A percentile compares a stretch with the other conserved stretches of the same genome.
phyloP scores from a whole-genome alignment of 1,284 basidiomycete genomes.

The Leccinum griseonigrum region DNA sequence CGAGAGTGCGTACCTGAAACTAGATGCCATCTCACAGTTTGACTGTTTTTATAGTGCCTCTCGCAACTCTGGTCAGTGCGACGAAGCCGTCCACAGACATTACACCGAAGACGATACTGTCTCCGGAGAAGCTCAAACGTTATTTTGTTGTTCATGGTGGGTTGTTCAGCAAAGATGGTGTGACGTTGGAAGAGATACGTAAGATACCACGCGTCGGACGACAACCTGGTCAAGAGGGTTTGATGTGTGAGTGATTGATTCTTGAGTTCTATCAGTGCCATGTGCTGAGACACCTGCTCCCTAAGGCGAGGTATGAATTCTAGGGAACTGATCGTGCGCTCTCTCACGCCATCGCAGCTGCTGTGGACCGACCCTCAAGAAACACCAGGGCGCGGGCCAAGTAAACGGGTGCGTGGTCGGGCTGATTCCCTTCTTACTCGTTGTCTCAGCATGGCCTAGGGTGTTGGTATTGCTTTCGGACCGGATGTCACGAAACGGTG shows the following conservation, averaged over 20 bases:
- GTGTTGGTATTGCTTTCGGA: slow-evolving; percentile 94
- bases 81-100: slow-evolving; percentile 57
- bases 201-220: slow-evolving; percentile 85
- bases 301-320: slow-evolving; percentile 52
- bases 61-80: slow-evolving; percentile 83
- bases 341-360: slow-evolving; percentile 38
- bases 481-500: slow-evolving; percentile 88
- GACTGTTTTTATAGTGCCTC: slow-evolving; percentile 61
- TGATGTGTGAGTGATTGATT: slow-evolving; percentile 74
- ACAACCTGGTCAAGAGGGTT: slow-evolving; percentile 92
- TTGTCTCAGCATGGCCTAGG: slow-evolving; percentile 44
- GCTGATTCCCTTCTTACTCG: slow-evolving; percentile 1
- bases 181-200: slow-evolving; percentile 89
- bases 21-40: slow-evolving; percentile 1
- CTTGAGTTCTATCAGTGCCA: not conserved
- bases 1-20: slow-evolving; percentile 53
- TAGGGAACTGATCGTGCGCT: not conserved
- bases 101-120: slow-evolving; percentile 61
- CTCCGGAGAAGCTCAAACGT: slow-evolving; percentile 81
- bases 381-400: slow-evolving; percentile 87
- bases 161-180: slow-evolving; percentile 91
- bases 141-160: slow-evolving; percentile 98
- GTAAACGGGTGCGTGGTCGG: slow-evolving; percentile 73
- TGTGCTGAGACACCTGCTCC: slow-evolving; percentile 10
- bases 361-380: slow-evolving; percentile 98